These are phyloP conservation scores for Candida palmyrensis DNA, from an alignment of 805 yeast species.

Conservation along the genomic window DNA sequence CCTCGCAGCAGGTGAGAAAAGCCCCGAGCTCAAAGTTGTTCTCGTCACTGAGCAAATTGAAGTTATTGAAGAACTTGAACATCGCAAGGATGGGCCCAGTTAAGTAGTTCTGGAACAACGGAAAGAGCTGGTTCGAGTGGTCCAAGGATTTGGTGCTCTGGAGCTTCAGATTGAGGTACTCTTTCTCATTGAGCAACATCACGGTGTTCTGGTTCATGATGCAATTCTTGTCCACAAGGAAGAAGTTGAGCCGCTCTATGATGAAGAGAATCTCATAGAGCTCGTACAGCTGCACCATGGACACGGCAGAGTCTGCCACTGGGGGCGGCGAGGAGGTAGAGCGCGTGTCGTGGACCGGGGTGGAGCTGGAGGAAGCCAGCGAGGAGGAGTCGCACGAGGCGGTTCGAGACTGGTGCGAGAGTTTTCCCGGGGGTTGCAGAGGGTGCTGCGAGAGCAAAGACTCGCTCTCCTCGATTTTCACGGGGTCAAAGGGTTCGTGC, in stretches of 20 bases:
- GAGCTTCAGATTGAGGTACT: neutral
- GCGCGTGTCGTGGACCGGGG: too few relatives aligned
- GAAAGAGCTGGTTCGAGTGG: slow-evolving; percentile 1
- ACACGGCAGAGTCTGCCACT: too few relatives aligned
- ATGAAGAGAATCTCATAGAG: slow-evolving; percentile 25
- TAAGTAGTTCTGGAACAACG: slow-evolving; percentile 1
- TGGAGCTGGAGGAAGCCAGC: too few relatives aligned
- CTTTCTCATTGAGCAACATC: neutral
- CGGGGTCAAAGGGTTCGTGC: too few relatives aligned
- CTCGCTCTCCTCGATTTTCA: too few relatives aligned
- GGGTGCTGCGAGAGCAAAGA: slow-evolving; percentile 6
- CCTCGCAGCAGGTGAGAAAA: neutral
- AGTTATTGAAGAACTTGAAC: slow-evolving; percentile 4
- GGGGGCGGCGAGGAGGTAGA: too few relatives aligned
- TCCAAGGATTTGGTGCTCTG: slow-evolving; percentile 1
- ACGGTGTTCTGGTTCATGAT: slow-evolving; percentile 11
- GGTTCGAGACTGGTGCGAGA: too few relatives aligned
- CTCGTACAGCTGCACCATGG: slow-evolving; percentile 21
- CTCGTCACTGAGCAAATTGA: neutral
- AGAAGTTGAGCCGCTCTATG: slow-evolving; percentile 20
- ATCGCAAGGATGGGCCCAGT: neutral
- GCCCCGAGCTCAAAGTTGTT: neutral
- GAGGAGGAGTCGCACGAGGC: too few relatives aligned
- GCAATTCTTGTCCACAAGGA: slow-evolving; percentile 12
- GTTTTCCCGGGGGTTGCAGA: too few relatives aligned